Evolutionary conservation across 2,329 filamentous ascomycete genomes (phyloP), one percentile per base, ranked within the genome.

Genomic region (Biscogniauxia sp.): DNA sequence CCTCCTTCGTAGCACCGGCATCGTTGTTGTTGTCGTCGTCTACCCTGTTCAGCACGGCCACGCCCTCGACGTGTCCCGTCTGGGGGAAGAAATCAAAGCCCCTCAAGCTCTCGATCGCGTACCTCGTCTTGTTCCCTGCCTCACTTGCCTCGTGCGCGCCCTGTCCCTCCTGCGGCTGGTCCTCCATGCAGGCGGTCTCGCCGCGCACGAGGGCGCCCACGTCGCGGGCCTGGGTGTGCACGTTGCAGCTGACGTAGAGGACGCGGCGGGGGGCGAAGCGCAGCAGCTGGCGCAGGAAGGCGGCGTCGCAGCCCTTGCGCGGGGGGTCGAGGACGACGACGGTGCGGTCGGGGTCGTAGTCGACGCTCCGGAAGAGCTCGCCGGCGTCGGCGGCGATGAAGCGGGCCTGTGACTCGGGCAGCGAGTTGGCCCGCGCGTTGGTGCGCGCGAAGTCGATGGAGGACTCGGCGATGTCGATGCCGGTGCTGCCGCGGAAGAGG

Each of bases 1-100:
- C 28, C 3, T 17, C 5, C 13, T n/a, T 19, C 19, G 11, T 23
- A 23, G 23, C 5, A 23, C 23, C 20, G n/a, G 51, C 8, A n/a
- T 23, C 37, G n/a, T 28, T 23, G 2, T 58, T 11, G 13, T 28
- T 26, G 37, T 17, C 56, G 2, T 73, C 72, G 41, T 85, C 83
- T 15, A 85, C 79, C 64, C 85, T 77, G 66, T 85, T 88, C 68
- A 90, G 72, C 37, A 89, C 83, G 4, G 85, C 86, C 50, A 89
- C 86, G 53, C 88, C 86, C 72, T 90, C 88, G 0, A 90, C 88
- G 70, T 90, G 88, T 1, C 84, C 82, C 20, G 88, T 90, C 77
- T 98, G 94, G 13, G 95, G 95, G 77, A 99, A 99, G 76, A 99
- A 98, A 74, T 99, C 95, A 72, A 98, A 98, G 0, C 94, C 95